Conservation (phyloP, 2,329 filamentous ascomycete species). For the Hymenoscyphus linearis region DNA sequence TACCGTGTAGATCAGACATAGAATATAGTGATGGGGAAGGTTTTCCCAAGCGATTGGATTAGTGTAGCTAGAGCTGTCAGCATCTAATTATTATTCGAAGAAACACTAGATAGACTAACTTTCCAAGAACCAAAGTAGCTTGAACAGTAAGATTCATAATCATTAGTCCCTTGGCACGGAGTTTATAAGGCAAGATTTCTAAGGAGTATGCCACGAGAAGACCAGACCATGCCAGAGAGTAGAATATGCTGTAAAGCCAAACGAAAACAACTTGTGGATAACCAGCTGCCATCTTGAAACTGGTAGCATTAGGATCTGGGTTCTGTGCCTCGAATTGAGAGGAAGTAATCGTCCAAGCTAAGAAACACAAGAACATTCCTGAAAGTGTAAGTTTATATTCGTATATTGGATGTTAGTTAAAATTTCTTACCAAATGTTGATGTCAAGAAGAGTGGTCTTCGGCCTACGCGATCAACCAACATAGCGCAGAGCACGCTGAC, state of each 20-base stretch:
- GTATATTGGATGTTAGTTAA: not conserved
- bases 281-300: constrained; percentile 31
- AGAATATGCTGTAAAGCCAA: constrained; percentile 46
- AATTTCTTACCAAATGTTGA: constrained; percentile 17
- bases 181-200: constrained; percentile 46
- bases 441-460: constrained; percentile 50
- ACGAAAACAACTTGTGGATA: constrained; percentile 42
- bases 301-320: constrained; percentile 24
- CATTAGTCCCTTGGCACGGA: constrained; percentile 42
- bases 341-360: constrained; percentile 45
- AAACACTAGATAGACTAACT: constrained; percentile 39
- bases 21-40: constrained; percentile 56
- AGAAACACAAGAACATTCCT: constrained; percentile 40
- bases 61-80: constrained; percentile 43
- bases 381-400: not conserved
- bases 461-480: constrained; percentile 49
- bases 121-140: constrained; percentile 54
- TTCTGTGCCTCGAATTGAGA: constrained; percentile 37
- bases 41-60: constrained; percentile 60
- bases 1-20: constrained; percentile 60
- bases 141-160: constrained; percentile 62
- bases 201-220: constrained; percentile 50
- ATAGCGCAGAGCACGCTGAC: constrained; percentile 52
- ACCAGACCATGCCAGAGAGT: constrained; percentile 52
- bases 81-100: not conserved